phyloP scores from a whole-genome alignment of 1,284 basidiomycete genomes.

The Austropuccinia psidii region DNA sequence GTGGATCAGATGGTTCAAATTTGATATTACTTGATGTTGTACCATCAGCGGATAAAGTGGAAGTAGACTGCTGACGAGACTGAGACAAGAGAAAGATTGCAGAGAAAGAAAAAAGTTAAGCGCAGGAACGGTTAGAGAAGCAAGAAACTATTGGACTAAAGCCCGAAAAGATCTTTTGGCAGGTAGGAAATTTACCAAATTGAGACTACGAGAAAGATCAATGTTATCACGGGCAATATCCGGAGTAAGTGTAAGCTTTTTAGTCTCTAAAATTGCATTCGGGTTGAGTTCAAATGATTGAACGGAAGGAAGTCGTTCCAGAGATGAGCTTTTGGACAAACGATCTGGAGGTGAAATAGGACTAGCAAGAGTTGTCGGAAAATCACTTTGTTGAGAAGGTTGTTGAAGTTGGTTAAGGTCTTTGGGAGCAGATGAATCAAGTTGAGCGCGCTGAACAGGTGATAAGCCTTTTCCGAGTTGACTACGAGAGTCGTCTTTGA shows the following conservation, averaged over 20 bases:
- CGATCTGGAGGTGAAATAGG: neutral
- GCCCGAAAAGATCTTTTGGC: neutral
- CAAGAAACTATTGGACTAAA: neutral
- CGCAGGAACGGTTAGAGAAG: neutral
- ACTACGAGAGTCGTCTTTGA: conserved; percentile 34
- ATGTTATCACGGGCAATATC: conserved; percentile 28
- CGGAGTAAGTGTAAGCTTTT: conserved; percentile 33
- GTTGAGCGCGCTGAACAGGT: conserved; percentile 25
- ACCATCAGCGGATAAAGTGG: conserved; percentile 7
- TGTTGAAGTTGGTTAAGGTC: neutral
- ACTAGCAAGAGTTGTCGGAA: no score
- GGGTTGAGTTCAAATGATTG: conserved; percentile 1
- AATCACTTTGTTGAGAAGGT: neutral
- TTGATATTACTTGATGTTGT: neutral
- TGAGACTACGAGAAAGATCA: conserved; percentile 4
- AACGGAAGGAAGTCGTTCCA: neutral
- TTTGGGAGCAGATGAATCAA: conserved; percentile 3
- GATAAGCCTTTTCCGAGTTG: conserved; percentile 31
- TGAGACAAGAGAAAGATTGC: neutral
- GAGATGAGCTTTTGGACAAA: neutral
- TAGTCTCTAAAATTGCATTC: conserved; percentile 19
- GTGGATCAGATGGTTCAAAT: neutral
- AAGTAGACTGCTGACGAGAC: conserved; percentile 22
- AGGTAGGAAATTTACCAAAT: neutral
- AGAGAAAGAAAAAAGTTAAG: neutral